phyloP scores from a whole-genome alignment of 352 stramenopile genomes.

The Phytopythium cucurbitacearum region DNA sequence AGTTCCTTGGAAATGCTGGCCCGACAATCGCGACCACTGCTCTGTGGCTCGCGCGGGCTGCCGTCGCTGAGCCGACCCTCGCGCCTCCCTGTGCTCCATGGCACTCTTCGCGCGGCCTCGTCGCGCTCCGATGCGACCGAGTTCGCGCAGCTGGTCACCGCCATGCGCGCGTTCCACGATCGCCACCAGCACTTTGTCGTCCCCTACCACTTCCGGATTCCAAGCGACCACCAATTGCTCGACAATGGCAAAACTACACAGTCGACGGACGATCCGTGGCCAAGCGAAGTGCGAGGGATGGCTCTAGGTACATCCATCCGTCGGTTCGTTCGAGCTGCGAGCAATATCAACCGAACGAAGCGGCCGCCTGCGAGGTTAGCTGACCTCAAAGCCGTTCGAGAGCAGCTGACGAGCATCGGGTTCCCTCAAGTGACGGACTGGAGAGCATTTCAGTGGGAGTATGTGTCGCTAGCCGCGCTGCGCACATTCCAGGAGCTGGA shows the following conservation, averaged over 20 bases:
- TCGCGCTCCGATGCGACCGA: not conserved
- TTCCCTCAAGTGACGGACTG: conserved; percentile 32
- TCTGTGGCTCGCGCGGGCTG: too few relatives aligned
- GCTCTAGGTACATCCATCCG: conserved; percentile 31
- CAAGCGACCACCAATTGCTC: not conserved
- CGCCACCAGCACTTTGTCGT: conserved; percentile 41
- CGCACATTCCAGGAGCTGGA: conserved; percentile 23
- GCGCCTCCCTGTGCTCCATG: too few relatives aligned
- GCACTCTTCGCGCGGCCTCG: too few relatives aligned
- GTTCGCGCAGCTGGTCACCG: conserved; percentile 17
- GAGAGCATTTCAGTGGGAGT: conserved; percentile 37
- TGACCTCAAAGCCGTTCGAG: conserved; percentile 5
- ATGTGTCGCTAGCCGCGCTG: conserved; percentile 22
- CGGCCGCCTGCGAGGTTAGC: not conserved
- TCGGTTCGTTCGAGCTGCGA: conserved; percentile 12
- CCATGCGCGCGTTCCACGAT: conserved; percentile 29
- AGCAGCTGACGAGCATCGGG: conserved; percentile 22
- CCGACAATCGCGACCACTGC: too few relatives aligned
- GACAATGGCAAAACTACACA: not conserved
- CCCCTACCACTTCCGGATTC: conserved; percentile 33
- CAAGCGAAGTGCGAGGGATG: conserved; percentile 26
- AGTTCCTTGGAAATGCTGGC: too few relatives aligned
- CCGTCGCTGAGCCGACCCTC: too few relatives aligned
- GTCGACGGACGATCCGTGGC: conserved; percentile 18
- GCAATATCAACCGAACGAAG: not conserved